phyloP scores from a whole-genome alignment of 2,329 filamentous ascomycete species.

The Xylaria sp. region DNA sequence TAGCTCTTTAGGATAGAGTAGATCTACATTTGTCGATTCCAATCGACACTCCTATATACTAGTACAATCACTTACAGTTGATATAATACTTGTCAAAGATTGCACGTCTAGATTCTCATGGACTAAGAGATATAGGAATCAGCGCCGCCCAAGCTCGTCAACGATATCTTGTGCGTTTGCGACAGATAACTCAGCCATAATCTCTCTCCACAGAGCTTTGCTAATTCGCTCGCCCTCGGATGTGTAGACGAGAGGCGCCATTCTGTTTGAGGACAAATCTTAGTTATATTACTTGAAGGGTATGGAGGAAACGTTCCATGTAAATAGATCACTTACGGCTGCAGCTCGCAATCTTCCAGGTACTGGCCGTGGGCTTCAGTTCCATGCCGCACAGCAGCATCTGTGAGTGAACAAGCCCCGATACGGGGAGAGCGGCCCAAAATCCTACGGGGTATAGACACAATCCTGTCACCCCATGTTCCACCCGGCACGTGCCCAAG shows the following conservation, averaged over 20 bases:
- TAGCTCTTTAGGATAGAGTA: too few species aligned
- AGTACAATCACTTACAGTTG: too few species aligned
- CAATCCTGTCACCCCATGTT: background rate
- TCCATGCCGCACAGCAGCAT: slow-evolving; percentile 29
- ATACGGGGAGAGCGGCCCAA: slow-evolving; percentile 17
- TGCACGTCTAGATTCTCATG: too few species aligned
- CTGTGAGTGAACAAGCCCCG: slow-evolving; percentile 28
- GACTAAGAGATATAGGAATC: too few species aligned
- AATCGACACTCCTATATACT: too few species aligned
- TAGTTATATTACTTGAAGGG: too few species aligned
- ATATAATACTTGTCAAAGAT: too few species aligned
- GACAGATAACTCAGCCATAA: background rate
- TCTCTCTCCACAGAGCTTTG: background rate
- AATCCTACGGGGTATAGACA: background rate
- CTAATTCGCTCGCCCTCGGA: background rate
- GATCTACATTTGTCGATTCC: too few species aligned
- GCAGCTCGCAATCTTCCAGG: slow-evolving; percentile 31
- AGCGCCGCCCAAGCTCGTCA: background rate
- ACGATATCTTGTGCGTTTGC: background rate
- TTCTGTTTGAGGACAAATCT: background rate
- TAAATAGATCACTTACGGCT: slow-evolving; percentile 19
- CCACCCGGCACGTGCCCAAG: slow-evolving; percentile 14
- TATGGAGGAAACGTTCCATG: too few species aligned
- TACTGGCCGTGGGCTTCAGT: slow-evolving; percentile 35
- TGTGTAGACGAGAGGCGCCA: background rate